phyloP scores from a whole-genome alignment of 164 flowering plant genomes.

The Aristolochia californica region DNA sequence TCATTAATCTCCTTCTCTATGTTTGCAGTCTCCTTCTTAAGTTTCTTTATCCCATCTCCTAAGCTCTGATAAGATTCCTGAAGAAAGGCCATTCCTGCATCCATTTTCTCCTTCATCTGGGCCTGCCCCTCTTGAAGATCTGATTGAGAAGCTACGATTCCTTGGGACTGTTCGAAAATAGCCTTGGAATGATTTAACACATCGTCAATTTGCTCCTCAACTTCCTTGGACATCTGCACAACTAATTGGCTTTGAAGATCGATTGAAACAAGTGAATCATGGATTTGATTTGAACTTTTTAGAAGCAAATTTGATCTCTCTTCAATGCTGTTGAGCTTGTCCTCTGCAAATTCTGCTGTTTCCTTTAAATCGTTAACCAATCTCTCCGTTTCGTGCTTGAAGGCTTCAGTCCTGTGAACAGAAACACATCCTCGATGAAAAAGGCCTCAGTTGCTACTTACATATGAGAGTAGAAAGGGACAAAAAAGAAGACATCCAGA shows the following conservation, averaged over 20 bases:
- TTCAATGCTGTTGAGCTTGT: conserved; percentile 40
- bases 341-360: conserved; percentile 56
- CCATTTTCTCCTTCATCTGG: conserved; percentile 44
- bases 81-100: conserved; percentile 44
- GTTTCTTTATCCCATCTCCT: conserved; percentile 36
- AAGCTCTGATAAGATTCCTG: conserved; percentile 42
- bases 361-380: conserved; percentile 58
- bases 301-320: conserved; percentile 38
- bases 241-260: conserved; percentile 40
- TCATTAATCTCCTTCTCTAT: conserved; percentile 53
- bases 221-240: conserved; percentile 31
- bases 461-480: no score
- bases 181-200: conserved; percentile 38
- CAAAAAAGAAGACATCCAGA: neutral
- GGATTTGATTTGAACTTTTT: conserved; percentile 37
- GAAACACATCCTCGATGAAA: no score
- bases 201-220: conserved; percentile 29
- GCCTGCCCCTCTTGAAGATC: conserved; percentile 49
- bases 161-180: conserved; percentile 45
- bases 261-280: conserved; percentile 42
- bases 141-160: conserved; percentile 45
- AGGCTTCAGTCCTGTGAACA: conserved; percentile 54
- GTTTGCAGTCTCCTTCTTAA: conserved; percentile 39
- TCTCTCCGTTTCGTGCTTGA: conserved; percentile 60
- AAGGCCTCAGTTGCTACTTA: no score